These are phyloP conservation scores for Pichia cabralensis DNA, from an alignment of 805 yeast species.

Conservation along the genomic window DNA sequence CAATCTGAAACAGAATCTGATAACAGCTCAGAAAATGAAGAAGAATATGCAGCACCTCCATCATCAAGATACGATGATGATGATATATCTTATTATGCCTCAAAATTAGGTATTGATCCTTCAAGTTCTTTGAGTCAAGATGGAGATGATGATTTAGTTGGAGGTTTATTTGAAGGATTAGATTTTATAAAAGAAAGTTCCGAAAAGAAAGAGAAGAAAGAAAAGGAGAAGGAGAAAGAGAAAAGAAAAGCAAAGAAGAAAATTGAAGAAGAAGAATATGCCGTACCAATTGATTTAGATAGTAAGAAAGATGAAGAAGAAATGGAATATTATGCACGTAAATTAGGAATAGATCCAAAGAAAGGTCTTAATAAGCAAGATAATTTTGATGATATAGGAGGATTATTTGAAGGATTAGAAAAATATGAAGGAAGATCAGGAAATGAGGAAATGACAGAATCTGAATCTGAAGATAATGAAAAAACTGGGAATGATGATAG, in stretches of 20 bases:
- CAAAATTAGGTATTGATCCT: constrained; percentile 59
- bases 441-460: neutral
- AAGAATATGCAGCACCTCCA: constrained; percentile 11
- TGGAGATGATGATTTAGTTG: constrained; percentile 67
- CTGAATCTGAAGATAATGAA: neutral
- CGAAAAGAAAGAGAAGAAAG: constrained; percentile 6
- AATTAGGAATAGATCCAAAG: constrained; percentile 57
- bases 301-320: constrained; percentile 69
- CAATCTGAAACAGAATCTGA: neutral
- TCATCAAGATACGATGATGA: constrained; percentile 42
- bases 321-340: constrained; percentile 72
- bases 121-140: constrained; percentile 39
- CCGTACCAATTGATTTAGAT: too few species aligned
- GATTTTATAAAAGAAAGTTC: constrained; percentile 29
- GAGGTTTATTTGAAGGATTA: constrained; percentile 69
- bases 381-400: constrained; percentile 76
- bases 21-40: neutral
- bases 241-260: constrained; percentile 3
- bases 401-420: constrained; percentile 58
- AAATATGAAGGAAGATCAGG: constrained; percentile 11
- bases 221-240: neutral
- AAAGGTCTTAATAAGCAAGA: constrained; percentile 40
- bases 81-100: constrained; percentile 76
- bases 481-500: constrained; percentile 10
- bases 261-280: constrained; percentile 11